phyloP scores from a whole-genome alignment of 2,329 filamentous ascomycete species.

The Colletotrichum scovillei region DNA sequence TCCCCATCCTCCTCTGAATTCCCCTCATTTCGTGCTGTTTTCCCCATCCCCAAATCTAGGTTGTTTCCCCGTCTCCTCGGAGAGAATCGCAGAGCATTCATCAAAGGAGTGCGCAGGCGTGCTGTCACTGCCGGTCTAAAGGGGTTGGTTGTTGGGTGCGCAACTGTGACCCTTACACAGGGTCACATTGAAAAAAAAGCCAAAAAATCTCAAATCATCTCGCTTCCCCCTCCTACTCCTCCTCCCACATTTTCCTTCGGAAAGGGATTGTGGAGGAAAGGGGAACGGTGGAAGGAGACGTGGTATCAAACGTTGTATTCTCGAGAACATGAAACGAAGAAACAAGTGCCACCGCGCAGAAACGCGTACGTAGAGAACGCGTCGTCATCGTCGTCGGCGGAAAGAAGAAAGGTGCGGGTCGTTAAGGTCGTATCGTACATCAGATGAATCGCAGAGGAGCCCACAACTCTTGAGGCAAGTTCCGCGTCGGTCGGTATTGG shows the following conservation, averaged over 20 bases:
- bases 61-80: neutral
- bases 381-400: slow-evolving; percentile 36
- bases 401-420: slow-evolving; percentile 36
- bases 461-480: neutral
- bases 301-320: slow-evolving; percentile 35
- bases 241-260: neutral
- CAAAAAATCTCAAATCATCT: slow-evolving; percentile 19
- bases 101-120: neutral
- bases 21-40: neutral
- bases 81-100: neutral
- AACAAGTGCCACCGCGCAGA: neutral
- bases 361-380: neutral
- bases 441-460: neutral
- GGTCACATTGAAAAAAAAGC: neutral
- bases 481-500: neutral
- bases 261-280: neutral
- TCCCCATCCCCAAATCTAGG: neutral
- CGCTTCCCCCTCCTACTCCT: neutral
- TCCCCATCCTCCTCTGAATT: neutral
- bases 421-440: slow-evolving; percentile 35
- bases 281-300: neutral
- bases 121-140: slow-evolving; percentile 12
- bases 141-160: neutral
- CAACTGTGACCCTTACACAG: neutral
- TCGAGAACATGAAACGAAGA: slow-evolving; percentile 34